phyloP scores from a whole-genome alignment of 2,329 filamentous ascomycete species.

The Fusarium verticillioides region DNA sequence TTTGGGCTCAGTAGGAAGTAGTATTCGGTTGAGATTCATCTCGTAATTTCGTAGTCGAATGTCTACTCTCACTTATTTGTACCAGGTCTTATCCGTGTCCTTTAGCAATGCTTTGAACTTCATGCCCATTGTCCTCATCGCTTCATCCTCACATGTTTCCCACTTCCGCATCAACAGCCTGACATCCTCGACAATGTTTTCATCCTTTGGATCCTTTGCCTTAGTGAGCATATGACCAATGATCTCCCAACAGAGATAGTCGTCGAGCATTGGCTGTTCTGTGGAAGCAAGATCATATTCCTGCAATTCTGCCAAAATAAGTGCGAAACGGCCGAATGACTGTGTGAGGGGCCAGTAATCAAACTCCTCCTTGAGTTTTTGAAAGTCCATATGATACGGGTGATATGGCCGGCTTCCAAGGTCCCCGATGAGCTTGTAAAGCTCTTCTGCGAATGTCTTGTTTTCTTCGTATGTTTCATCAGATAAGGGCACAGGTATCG shows the following conservation, averaged over 20 bases:
- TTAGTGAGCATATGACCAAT: constrained; percentile 7
- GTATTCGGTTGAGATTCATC: neutral
- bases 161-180: constrained; percentile 20
- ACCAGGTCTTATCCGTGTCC: constrained; percentile 1
- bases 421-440: constrained; percentile 22
- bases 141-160: constrained; percentile 13
- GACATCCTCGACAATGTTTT: neutral
- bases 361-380: constrained; percentile 22
- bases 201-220: neutral
- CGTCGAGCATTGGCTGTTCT: constrained; percentile 8
- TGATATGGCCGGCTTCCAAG: constrained; percentile 17
- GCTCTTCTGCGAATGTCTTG: constrained; percentile 4
- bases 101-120: neutral
- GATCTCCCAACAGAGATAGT: constrained; percentile 39
- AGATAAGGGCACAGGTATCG: constrained; percentile 27
- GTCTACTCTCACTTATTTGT: neutral
- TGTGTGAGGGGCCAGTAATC: neutral
- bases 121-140: constrained; percentile 11
- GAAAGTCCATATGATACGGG: constrained; percentile 43
- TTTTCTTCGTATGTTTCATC: neutral
- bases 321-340: constrained; percentile 2
- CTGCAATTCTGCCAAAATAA: constrained; percentile 18
- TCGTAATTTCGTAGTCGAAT: neutral
- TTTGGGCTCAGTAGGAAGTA: neutral
- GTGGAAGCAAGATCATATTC: neutral